Base-by-base conservation (phyloP, 2,329 filamentous ascomycete species). In the Nectriaceae sp. region DNA sequence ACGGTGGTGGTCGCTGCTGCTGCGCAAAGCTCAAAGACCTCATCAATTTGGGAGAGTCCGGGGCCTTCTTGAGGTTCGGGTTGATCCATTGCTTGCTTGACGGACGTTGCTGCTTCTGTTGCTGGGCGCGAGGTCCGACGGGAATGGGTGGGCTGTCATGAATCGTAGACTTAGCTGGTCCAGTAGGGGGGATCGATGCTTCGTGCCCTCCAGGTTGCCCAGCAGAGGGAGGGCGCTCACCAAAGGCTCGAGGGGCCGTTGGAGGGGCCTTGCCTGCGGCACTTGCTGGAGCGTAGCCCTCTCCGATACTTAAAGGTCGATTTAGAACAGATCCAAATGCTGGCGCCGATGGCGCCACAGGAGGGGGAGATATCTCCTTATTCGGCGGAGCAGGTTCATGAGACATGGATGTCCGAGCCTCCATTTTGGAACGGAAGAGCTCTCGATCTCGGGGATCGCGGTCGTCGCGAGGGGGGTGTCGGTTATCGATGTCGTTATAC, bases 51-150 rank as follows among this genome's bases (percentile, higher is more conserved):
- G 80, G 79, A 2, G 78, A 81, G 16, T 79, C 77, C 2, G 78
- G 75, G 0, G 68, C 65, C 49, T 78, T 78, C 62, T 76, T 80
- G 4, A 78, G 57, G 21, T 73, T 75, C 3, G 79, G 77, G 42
- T 82, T 82, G 48, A 80, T 78, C 80, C 80, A 84, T 63, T 83
- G 80, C 56, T 81, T 82, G 60, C 79, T 82, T 1, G 78, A 79
- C 15, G 77, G 74, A 5, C 78, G 74, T 50, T 70, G 67, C 19
- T 56, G 72, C 39, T 72, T 71, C 40, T 71, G 70, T 48, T 75
- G 76, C 49, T 80, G 78, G 15, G 75, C 75, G 29, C 80, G 75
- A 26, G 79, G 79, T 10, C 79, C 80, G 3, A 78, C 70, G 3
- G 79, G 79, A 40, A 83, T 79, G 5, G 73, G 64, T 8, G 74